phyloP scores from a whole-genome alignment of 768 basidiomycete genomes.

The Fomitopsis serialis region DNA sequence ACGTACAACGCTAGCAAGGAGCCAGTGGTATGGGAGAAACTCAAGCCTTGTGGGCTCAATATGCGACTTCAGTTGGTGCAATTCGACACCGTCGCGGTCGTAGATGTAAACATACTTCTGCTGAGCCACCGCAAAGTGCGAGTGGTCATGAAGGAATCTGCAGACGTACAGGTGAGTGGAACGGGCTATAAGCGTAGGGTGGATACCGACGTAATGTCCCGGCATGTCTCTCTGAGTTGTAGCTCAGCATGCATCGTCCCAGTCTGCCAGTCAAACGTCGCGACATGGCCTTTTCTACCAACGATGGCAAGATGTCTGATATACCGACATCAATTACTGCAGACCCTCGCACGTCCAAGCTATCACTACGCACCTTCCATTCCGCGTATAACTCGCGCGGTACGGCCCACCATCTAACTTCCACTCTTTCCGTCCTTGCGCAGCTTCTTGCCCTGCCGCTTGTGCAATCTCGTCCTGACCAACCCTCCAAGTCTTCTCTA shows the following conservation, averaged over 20 bases:
- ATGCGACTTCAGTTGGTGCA: constrained; percentile 79
- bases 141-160: constrained; percentile 90
- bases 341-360: not conserved
- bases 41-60: constrained; percentile 88
- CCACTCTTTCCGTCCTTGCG: constrained; percentile 70
- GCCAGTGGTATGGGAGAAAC: constrained; percentile 94
- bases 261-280: constrained; percentile 91
- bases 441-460: constrained; percentile 68
- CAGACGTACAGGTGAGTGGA: constrained; percentile 3
- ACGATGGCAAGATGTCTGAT: constrained; percentile 80
- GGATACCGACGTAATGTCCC: constrained; percentile 79
- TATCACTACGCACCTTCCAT: constrained; percentile 65
- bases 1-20: constrained; percentile 78
- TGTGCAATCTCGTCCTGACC: constrained; percentile 72
- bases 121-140: constrained; percentile 92
- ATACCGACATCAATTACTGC: not conserved
- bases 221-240: constrained; percentile 83
- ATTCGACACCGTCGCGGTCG: constrained; percentile 87
- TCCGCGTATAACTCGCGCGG: constrained; percentile 77
- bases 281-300: constrained; percentile 79
- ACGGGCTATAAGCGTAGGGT: not conserved
- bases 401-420: constrained; percentile 85
- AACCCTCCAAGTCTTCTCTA: constrained; percentile 90
- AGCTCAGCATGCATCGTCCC: constrained; percentile 84
- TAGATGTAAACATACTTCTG: constrained; percentile 96